phyloP scores from a whole-genome alignment of 768 basidiomycete species.

The Auricularia sp. region DNA sequence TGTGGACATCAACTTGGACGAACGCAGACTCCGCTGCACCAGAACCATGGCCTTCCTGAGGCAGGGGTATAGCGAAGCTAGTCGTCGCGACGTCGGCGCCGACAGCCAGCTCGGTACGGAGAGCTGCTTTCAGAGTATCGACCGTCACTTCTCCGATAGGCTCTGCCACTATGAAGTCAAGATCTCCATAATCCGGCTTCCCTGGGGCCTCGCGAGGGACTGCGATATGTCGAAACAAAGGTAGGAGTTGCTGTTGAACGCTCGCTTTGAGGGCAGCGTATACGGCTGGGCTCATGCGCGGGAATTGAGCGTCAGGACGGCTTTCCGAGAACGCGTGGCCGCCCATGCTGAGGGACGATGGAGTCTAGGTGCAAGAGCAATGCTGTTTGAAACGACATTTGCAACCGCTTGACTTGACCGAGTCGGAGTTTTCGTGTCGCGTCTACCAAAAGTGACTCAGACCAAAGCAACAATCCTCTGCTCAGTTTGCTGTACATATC shows the following conservation, averaged over 20 bases:
- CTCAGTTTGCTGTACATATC: too few relatives aligned
- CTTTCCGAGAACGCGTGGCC: slow-evolving; percentile 52
- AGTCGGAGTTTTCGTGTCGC: too few relatives aligned
- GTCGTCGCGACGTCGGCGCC: slow-evolving; percentile 45
- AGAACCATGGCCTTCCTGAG: slow-evolving; percentile 27
- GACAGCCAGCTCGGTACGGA: slow-evolving; percentile 40
- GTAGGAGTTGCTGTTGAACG: slow-evolving; percentile 29
- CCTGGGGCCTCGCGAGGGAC: slow-evolving; percentile 55
- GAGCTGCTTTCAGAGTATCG: slow-evolving; percentile 27
- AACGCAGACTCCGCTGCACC: slow-evolving; percentile 20
- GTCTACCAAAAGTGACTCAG: too few relatives aligned
- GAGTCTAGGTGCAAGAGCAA: too few relatives aligned
- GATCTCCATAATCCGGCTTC: slow-evolving; percentile 56
- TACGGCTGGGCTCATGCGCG: slow-evolving; percentile 46
- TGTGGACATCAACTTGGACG: slow-evolving; percentile 53
- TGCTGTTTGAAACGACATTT: too few relatives aligned
- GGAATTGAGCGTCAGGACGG: slow-evolving; percentile 38
- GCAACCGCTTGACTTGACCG: too few relatives aligned
- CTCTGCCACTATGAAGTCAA: slow-evolving; percentile 54
- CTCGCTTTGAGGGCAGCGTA: slow-evolving; percentile 43
- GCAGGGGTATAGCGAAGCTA: slow-evolving; percentile 48
- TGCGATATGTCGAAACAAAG: slow-evolving; percentile 40
- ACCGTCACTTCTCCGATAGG: slow-evolving; percentile 23
- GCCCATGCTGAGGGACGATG: slow-evolving; percentile 36
- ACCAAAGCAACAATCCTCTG: too few relatives aligned